phyloP scores from a whole-genome alignment of 768 basidiomycete species.

The Amanita exitialis region DNA sequence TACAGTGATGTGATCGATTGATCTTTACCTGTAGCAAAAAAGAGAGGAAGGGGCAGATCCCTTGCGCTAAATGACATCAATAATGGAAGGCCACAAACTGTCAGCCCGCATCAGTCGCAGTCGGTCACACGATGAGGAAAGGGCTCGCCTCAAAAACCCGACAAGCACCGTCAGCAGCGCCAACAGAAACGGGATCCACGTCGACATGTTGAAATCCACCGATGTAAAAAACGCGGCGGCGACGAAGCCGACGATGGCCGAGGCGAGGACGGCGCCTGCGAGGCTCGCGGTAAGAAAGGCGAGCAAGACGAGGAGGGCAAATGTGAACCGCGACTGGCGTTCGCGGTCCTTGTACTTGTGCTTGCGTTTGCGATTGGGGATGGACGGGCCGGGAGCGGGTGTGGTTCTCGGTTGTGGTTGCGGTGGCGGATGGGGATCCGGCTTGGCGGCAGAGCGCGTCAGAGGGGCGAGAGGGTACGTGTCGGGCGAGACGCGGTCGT shows the following conservation, averaged over 20 bases:
- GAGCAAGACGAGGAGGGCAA: constrained; percentile 35
- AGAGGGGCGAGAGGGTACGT: constrained; percentile 7
- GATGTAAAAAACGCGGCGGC: constrained; percentile 35
- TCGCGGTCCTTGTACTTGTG: constrained; percentile 17
- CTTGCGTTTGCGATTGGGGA: not conserved
- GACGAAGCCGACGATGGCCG: constrained; percentile 35
- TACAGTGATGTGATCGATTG: constrained; percentile 4
- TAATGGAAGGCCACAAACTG: constrained; percentile 36
- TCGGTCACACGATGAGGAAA: not conserved
- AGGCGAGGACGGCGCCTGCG: constrained; percentile 35
- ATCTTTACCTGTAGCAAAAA: not conserved
- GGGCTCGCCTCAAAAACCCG: constrained; percentile 28
- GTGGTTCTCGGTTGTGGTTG: not conserved
- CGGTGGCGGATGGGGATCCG: not conserved
- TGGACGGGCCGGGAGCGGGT: not conserved
- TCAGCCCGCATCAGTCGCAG: not conserved
- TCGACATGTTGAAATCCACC: constrained; percentile 39
- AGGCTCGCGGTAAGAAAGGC: constrained; percentile 30
- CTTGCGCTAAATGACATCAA: constrained; percentile 26
- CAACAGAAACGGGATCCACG: constrained; percentile 40
- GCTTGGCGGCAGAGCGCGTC: not conserved
- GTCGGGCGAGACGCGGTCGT: not conserved
- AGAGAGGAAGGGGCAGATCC: not conserved
- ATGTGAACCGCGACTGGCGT: constrained; percentile 34
- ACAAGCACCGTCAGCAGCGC: constrained; percentile 32